Evolutionary conservation across 768 basidiomycete species (phyloP).

Genomic region (Tulasnella sp.): DNA sequence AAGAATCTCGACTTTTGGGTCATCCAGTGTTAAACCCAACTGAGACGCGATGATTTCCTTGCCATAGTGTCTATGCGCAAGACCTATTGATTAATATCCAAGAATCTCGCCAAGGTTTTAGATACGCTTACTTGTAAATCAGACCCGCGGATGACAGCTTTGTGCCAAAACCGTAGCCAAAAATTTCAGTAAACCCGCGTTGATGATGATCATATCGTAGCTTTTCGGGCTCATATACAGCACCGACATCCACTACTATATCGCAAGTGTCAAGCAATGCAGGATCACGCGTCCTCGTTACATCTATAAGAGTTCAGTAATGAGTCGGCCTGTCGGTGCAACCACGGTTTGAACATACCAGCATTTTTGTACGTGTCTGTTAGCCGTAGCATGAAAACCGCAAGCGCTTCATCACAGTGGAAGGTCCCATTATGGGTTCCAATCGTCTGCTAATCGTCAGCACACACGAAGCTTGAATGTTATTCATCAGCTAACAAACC

Average conservation of each 20-base stretch:
- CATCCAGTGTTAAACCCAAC: constrained; percentile 36
- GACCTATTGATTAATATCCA: neutral
- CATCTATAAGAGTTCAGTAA: constrained; percentile 27
- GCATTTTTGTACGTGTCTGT: constrained; percentile 64
- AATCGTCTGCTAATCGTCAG: constrained; percentile 43
- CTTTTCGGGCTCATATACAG: constrained; percentile 66
- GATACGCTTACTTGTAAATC: constrained; percentile 70
- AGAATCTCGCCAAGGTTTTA: neutral
- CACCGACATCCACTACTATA: constrained; percentile 95
- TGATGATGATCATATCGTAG: constrained; percentile 94
- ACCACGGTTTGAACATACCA: constrained; percentile 32
- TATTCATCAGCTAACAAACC: neutral
- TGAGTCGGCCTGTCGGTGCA: neutral
- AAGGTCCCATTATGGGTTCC: constrained; percentile 94
- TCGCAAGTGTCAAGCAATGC: constrained; percentile 62
- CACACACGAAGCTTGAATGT: neutral
- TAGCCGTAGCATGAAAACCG: constrained; percentile 74
- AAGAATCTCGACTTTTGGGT: constrained; percentile 54
- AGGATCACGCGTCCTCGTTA: constrained; percentile 66
- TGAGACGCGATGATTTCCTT: constrained; percentile 64
- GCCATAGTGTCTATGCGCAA: constrained; percentile 61
- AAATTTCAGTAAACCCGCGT: constrained; percentile 78
- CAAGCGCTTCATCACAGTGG: constrained; percentile 94
- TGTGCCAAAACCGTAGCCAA: constrained; percentile 75
- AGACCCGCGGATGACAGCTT: constrained; percentile 89